Base-by-base conservation (phyloP, 78 protist genomes). In the Pigoraptor vietnamica region DNA sequence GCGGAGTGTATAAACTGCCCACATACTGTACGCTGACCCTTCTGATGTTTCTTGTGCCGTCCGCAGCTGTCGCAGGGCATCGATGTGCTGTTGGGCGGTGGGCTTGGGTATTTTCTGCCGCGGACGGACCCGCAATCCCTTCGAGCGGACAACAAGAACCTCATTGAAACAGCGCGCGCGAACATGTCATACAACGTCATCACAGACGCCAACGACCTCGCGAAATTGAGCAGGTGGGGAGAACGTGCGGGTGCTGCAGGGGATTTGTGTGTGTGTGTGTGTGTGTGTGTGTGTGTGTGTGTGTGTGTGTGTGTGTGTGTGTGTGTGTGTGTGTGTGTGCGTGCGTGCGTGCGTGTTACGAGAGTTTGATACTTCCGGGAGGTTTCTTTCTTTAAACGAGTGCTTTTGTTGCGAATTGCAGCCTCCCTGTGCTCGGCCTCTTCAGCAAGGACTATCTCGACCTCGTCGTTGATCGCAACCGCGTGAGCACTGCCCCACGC, bases 71-170 rank as follows among this genome's bases (percentile, higher is more conserved):
- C 67, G 29, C 67, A 21, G 29, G 67, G 48, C 39, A 2, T 89
- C 24, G 91, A 90, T 92, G 23, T 92, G 34, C 1, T 92, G 88
- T 2, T 92, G 2, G 94, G 92, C 37, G 94, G 93, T 10, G 93
- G 92, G n/a, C 40, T 1, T 0, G 37, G 36, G 2, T 32, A 88
- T 36, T 88, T 39, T 37, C 19, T 81, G 23, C 86, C 86, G 32
- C 1, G 14, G 82, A 1, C 23, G 82, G 33, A 67, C 9, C 24
- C 82, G 34, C 33, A 19, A 2, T 23, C 33, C 23, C 24, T 23
- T 21, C 82, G 82, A 2, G 14, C 82, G 82, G 82, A 48, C 67
- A 48, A 14, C 67, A 48, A 6, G 29, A 14, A 48, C 67, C 67
- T 48, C 29, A 6, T 48, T 48, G 67, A 14, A 21, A 14, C 14